Evolutionary conservation across 106 monocot genomes (phyloP), one percentile per base, ranked within the genome.

Genomic region (Xerophyta viscosa): DNA sequence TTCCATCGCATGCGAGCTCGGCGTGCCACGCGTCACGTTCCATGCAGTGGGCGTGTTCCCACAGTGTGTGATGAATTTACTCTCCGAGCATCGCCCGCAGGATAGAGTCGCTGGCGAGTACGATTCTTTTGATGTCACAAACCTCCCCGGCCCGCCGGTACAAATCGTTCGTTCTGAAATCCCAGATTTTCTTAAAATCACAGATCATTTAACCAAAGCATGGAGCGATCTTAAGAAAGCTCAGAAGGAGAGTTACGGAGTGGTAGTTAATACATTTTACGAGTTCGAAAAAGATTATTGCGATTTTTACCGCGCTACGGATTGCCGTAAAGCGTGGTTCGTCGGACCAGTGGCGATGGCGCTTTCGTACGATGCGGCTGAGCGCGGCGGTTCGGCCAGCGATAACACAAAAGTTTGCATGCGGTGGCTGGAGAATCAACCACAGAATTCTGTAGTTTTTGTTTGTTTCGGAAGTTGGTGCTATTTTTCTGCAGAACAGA

Each of bases 211-310:
- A 1, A 29, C 45, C 2, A 0, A 45, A 3, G 45, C 44, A 3
- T 59, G 50, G 26, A 27, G 28, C 8, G n/a, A 36, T 13, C 8
- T 51, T 18, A 26, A 41, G 52, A 11, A 41, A 21, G 30, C 27
- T 2, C 31, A 63, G 41, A 11, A 10, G 7, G 41, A 26, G 14
- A 22, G 51, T 14, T 39, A 41, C 24, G 52, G 63, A 18, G 9
- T 41, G n/a, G 46, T 63, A 39, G 51, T 63, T 28, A 63, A 63
- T 51, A 52, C 51, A 0, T 50, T 63, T 51, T 52, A 41, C 20
- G 63, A 50, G 51, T 39, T 63, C 14, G 63, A 63, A 9, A 14
- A 6, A 0, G 24, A 37, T 21, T 63, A 63, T 37, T 50, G n/a
- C 22, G 63, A 63, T 14, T 49, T 51, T 8, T 52, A 18, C 27